Conservation (phyloP, 345 rosid species). For the Populus davidiana region DNA sequence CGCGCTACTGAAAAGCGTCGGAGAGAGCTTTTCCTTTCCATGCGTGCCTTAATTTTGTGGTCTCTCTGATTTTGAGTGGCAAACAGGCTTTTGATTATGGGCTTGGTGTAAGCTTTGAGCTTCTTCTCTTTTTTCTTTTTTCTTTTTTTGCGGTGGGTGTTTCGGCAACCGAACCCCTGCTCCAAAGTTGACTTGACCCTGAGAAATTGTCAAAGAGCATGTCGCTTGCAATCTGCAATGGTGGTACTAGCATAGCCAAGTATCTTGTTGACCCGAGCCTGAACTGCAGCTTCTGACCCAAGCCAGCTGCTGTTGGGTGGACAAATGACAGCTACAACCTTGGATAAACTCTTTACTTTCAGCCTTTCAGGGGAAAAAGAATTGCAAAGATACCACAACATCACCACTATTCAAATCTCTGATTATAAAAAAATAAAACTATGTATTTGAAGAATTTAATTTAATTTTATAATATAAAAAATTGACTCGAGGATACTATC, state of each 20-base stretch:
- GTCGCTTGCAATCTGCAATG: neutral
- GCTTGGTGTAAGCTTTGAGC: neutral
- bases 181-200: neutral
- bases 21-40: neutral
- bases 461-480: too few relatives aligned
- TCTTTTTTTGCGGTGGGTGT: too few relatives aligned
- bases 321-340: neutral
- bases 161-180: neutral
- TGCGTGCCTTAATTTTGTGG: neutral
- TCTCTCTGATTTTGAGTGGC: neutral
- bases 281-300: neutral
- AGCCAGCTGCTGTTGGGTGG: neutral
- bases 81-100: neutral
- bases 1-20: constrained; percentile 1
- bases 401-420: too few relatives aligned
- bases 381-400: too few relatives aligned
- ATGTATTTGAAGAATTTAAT: too few relatives aligned
- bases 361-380: neutral
- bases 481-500: too few relatives aligned
- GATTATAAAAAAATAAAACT: too few relatives aligned
- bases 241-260: neutral
- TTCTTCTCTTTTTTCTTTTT: too few relatives aligned
- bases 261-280: neutral
- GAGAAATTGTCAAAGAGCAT: neutral
- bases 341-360: neutral